Percentiles rank a stretch among this genome's conserved stretches.
These are phyloP conservation scores for Wickerhamomyces pijperi DNA, from an alignment of 805 yeast genomes.

Conservation along the genomic window DNA sequence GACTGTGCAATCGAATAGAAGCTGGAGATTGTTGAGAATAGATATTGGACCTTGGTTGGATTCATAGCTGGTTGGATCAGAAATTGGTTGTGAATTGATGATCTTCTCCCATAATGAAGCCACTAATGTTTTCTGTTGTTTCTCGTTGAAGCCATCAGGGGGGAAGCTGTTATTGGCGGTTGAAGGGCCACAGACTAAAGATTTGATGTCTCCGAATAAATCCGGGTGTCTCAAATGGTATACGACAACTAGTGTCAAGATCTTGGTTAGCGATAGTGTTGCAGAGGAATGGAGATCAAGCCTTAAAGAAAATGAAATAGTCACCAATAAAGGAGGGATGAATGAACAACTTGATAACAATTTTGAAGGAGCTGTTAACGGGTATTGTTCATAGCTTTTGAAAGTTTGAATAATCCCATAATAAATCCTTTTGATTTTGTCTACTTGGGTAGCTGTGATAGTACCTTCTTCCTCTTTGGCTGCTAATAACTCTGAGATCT, in stretches of 20 bases:
- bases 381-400: conserved; percentile 1
- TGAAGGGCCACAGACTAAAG: conserved; percentile 7
- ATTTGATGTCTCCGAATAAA: conserved; percentile 6
- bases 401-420: conserved; percentile 8
- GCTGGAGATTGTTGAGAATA: no score
- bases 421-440: conserved; percentile 6
- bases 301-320: conserved; percentile 14
- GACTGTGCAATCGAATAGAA: no score
- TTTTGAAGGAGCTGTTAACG: not conserved
- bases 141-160: no score
- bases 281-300: conserved; percentile 6
- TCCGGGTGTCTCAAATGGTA: conserved; percentile 7
- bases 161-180: conserved; percentile 2
- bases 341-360: conserved; percentile 10
- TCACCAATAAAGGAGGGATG: conserved; percentile 15
- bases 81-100: conserved; percentile 5
- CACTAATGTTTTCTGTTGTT: no score
- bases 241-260: conserved; percentile 7
- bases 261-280: conserved; percentile 6
- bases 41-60: conserved; percentile 14
- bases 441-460: conserved; percentile 6
- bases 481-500: conserved; percentile 9
- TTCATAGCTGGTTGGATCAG: conserved; percentile 1
- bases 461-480: conserved; percentile 4
- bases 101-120: conserved; percentile 14